Evolutionary conservation across 1,284 basidiomycete genomes (phyloP), one percentile per base, ranked within the genome.

Genomic region (Ceratobasidium sp.): DNA sequence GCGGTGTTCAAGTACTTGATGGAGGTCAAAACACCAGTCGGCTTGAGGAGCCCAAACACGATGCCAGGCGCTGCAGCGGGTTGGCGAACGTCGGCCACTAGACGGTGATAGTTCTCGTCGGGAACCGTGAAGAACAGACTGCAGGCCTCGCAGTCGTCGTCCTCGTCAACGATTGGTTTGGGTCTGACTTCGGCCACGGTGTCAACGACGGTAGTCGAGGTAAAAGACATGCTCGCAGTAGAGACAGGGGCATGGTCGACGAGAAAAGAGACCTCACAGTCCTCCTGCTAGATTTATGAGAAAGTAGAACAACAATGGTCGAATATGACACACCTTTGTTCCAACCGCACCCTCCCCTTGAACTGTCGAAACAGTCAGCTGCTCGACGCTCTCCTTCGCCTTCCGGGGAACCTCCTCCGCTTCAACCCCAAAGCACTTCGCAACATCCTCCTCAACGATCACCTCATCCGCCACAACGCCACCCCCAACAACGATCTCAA

Each of bases 101-200:
- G 32, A 30, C 66, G 66, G 46, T 28, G 23, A 28, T 47, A 69
- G 14, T 47, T 28, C 9, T 54, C 43, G 21, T 69, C 66, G 13
- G 66, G 66, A n/a, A 23, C 54, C n/a, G 49, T 47, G 38, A 69
- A 57, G 26, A 30, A 69, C 1, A 69, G 66, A 23, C 66, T 52
- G 32, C 52, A 69, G 26, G 47, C 66, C 21, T 69, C 66, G 18
- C 38, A 54, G 26, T 69, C 66, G 18, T 69, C 52, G 30, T 69
- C 66, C 21, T 69, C 66, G 11, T 57, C 54, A 41, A 21, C 35
- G 35, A 38, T 38, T 11, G 35, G 35, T 38, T 38, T 38, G 35
- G 35, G 35, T 11, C 11, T 38, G 35, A 38, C 35, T 38, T 38
- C 35, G 11, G 11, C 35, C 35, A 38, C 35, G 35, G 11, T 11